Evolutionary conservation across 371 early-diverging fungal genomes (phyloP).

Genomic region (Gilbertella persicaria): DNA sequence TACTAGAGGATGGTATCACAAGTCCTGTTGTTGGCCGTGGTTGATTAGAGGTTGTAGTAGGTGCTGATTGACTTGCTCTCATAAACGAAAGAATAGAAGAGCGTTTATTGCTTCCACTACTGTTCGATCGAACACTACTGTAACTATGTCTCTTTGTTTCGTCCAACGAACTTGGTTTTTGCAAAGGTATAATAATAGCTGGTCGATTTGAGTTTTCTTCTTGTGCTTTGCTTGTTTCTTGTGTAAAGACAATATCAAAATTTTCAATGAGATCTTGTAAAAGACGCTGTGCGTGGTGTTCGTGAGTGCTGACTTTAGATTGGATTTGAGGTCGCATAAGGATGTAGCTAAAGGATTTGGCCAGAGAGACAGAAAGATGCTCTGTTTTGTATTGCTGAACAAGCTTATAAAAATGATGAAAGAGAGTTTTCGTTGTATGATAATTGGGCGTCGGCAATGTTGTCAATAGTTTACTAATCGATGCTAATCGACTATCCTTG

Average conservation of each 20-base stretch:
- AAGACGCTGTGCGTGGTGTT: slow-evolving; percentile 59
- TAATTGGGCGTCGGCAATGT: slow-evolving; percentile 56
- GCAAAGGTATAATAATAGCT: slow-evolving; percentile 14
- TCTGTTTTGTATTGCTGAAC: background rate
- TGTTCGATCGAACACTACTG: background rate
- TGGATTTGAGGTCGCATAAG: slow-evolving; percentile 61
- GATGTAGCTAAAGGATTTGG: slow-evolving; percentile 52
- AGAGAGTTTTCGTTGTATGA: slow-evolving; percentile 49
- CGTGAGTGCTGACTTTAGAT: slow-evolving; percentile 54
- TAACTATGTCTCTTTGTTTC: background rate
- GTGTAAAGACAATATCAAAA: slow-evolving; percentile 31
- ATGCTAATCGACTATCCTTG: slow-evolving; percentile 38
- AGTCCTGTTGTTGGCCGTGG: slow-evolving; percentile 7
- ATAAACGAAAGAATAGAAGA: slow-evolving; percentile 32
- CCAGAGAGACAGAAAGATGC: slow-evolving; percentile 10
- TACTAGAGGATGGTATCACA: slow-evolving; percentile 34
- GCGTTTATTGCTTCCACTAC: background rate
- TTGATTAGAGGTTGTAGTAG: no score
- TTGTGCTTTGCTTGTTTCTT: slow-evolving; percentile 27
- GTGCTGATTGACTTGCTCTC: slow-evolving; percentile 20
- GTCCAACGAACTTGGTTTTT: slow-evolving; percentile 16
- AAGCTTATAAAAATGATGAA: slow-evolving; percentile 52
- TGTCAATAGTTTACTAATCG: slow-evolving; percentile 53
- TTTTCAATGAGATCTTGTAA: slow-evolving; percentile 56
- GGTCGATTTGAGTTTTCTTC: slow-evolving; percentile 30